phyloP scores from a whole-genome alignment of 805 yeast genomes.

The Candida ipomoeae region DNA sequence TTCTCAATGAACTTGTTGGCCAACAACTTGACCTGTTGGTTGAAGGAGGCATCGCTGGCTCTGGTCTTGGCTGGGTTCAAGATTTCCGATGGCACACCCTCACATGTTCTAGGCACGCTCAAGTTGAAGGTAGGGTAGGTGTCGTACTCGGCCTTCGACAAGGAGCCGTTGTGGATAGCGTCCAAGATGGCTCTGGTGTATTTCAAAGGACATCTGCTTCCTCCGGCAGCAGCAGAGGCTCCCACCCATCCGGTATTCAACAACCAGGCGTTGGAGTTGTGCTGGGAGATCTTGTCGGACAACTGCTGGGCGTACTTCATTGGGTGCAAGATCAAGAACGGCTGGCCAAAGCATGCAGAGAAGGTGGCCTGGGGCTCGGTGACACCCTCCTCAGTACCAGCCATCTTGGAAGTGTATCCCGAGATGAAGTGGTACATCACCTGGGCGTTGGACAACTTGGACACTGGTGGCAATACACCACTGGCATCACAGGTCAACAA shows the following conservation, averaged over 20 bases:
- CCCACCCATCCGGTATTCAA: constrained; percentile 99
- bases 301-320: constrained; percentile 96
- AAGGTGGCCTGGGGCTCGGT: constrained; percentile 98
- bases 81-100: constrained; percentile 77
- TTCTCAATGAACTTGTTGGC: constrained; percentile 80
- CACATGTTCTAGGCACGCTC: constrained; percentile 76
- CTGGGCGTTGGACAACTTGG: constrained; percentile 88
- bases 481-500: constrained; percentile 96
- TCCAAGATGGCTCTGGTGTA: constrained; percentile 96
- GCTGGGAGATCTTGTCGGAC: constrained; percentile 84
- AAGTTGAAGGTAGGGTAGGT: constrained; percentile 81
- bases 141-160: constrained; percentile 77
- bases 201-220: constrained; percentile 95
- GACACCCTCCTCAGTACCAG: constrained; percentile 98
- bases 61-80: constrained; percentile 78
- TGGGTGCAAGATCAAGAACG: constrained; percentile 96
- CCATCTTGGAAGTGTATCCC: constrained; percentile 99
- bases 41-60: constrained; percentile 38
- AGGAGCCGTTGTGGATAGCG: constrained; percentile 88
- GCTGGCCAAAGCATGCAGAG: constrained; percentile 99
- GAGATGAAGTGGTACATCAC: constrained; percentile 99
- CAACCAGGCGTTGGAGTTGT: constrained; percentile 92
- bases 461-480: constrained; percentile 96
- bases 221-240: constrained; percentile 85
- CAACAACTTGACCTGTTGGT: constrained; percentile 48